Percentiles rank a stretch among this genome's conserved stretches.
Conservation (phyloP, 257 asterid genomes). For the Nicotiana otophora region DNA sequence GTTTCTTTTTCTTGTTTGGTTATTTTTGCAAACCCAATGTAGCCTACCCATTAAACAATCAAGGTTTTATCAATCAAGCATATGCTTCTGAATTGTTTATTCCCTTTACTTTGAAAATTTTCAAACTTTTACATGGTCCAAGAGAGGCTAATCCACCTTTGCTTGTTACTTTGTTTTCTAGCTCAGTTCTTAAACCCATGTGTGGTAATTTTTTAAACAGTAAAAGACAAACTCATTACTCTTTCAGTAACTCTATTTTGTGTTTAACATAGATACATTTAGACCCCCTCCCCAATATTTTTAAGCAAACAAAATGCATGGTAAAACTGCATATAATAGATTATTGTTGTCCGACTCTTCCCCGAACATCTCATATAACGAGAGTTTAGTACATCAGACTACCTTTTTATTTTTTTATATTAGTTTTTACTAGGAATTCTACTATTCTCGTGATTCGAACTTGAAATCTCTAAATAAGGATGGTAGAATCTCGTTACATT, state of each 20-base stretch:
- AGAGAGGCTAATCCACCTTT: conserved; percentile 8
- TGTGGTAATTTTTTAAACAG: conserved; percentile 3
- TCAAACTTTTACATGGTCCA: conserved; percentile 5
- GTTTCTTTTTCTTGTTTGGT: not conserved
- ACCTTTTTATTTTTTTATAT: too few species aligned
- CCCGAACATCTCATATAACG: too few species aligned
- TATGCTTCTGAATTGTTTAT: conserved; percentile 7
- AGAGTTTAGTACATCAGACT: too few species aligned
- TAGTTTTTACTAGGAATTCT: too few species aligned
- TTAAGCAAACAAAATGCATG: too few species aligned
- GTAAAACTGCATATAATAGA: too few species aligned
- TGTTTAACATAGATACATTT: not conserved
- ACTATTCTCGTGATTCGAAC: too few species aligned
- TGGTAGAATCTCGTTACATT: too few species aligned
- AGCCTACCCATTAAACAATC: conserved; percentile 6
- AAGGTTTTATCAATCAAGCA: not conserved
- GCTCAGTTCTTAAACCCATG: conserved; percentile 7
- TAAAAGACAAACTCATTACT: conserved; percentile 6
- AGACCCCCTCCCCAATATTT: too few species aligned
- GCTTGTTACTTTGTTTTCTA: not conserved
- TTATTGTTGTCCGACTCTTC: accelerated
- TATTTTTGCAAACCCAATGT: conserved; percentile 19
- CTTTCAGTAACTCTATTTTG: not conserved
- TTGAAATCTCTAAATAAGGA: too few species aligned
- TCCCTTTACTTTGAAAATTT: not conserved